phyloP scores from a whole-genome alignment of 2,329 filamentous ascomycete species.

The Aspergillus cejpii region DNA sequence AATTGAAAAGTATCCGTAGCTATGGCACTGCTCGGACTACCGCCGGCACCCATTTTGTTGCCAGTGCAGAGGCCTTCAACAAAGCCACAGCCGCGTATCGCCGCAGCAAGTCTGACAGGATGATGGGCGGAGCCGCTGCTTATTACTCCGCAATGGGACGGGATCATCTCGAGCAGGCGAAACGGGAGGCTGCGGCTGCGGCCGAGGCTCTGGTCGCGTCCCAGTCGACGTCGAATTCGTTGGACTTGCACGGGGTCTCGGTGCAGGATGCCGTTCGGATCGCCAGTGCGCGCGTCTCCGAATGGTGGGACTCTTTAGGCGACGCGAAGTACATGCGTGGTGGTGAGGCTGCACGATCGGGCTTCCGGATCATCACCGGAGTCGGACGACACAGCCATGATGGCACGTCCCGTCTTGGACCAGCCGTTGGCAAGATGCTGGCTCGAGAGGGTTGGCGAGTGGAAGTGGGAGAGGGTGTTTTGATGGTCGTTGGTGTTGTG shows the following conservation, averaged over 20 bases:
- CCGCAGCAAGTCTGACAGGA: constrained; percentile 59
- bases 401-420: constrained; percentile 68
- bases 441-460: constrained; percentile 77
- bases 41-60: constrained; percentile 43
- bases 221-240: constrained; percentile 54
- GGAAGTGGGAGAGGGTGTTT: constrained; percentile 62
- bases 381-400: constrained; percentile 69
- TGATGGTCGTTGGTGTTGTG: constrained; percentile 59
- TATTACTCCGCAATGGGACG: constrained; percentile 68
- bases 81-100: constrained; percentile 55
- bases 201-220: constrained; percentile 63
- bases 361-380: constrained; percentile 74
- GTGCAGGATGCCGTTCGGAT: constrained; percentile 78
- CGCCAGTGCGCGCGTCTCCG: constrained; percentile 56
- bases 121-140: constrained; percentile 68
- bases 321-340: constrained; percentile 52
- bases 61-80: constrained; percentile 47
- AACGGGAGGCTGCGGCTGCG: constrained; percentile 55
- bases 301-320: constrained; percentile 71
- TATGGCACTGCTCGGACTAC: constrained; percentile 28
- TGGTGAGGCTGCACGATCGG: constrained; percentile 43
- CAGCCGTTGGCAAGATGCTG: constrained; percentile 70
- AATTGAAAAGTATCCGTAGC: constrained; percentile 12
- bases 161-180: constrained; percentile 54
- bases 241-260: constrained; percentile 79